Evolutionary conservation across 2,329 filamentous ascomycete species (phyloP).

Genomic region (Neoscytalidium dimidiatum): DNA sequence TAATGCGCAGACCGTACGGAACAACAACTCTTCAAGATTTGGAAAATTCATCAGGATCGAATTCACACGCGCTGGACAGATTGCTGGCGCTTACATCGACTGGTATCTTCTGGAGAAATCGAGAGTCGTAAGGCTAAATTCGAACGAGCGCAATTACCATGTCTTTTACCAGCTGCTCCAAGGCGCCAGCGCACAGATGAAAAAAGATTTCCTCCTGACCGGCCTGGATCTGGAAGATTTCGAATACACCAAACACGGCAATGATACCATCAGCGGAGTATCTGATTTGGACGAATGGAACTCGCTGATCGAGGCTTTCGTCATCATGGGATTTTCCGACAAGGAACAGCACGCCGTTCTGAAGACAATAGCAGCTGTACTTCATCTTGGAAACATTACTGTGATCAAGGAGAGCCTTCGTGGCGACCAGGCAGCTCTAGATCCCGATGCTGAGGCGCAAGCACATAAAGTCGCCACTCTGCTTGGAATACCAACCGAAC

Average conservation of each 20-base stretch:
- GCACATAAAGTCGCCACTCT: constrained; percentile 79
- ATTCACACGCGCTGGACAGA: constrained; percentile 83
- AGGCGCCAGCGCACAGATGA: constrained; percentile 74
- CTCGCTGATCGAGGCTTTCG: constrained; percentile 84
- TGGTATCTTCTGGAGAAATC: constrained; percentile 99
- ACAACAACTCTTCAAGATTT: constrained; percentile 97
- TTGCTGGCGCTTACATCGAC: constrained; percentile 94
- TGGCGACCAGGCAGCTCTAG: constrained; percentile 84
- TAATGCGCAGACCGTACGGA: constrained; percentile 95
- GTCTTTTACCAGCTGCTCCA: constrained; percentile 94
- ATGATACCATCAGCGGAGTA: constrained; percentile 86
- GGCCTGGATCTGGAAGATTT: constrained; percentile 82
- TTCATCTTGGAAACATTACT: constrained; percentile 89
- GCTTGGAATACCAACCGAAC: constrained; percentile 79
- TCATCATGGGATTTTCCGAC: constrained; percentile 89
- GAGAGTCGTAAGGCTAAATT: constrained; percentile 86
- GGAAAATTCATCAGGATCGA: constrained; percentile 99
- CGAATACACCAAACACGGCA: constrained; percentile 85
- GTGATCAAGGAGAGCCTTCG: constrained; percentile 89
- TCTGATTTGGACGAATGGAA: constrained; percentile 93
- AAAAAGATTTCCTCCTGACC: constrained; percentile 74
- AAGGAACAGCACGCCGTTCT: constrained; percentile 82
- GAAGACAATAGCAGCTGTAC: constrained; percentile 82
- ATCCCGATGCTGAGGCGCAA: constrained; percentile 71
- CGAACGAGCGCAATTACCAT: constrained; percentile 92